Base-by-base conservation (phyloP, 768 basidiomycete genomes). In the Mycena leptocephala region DNA sequence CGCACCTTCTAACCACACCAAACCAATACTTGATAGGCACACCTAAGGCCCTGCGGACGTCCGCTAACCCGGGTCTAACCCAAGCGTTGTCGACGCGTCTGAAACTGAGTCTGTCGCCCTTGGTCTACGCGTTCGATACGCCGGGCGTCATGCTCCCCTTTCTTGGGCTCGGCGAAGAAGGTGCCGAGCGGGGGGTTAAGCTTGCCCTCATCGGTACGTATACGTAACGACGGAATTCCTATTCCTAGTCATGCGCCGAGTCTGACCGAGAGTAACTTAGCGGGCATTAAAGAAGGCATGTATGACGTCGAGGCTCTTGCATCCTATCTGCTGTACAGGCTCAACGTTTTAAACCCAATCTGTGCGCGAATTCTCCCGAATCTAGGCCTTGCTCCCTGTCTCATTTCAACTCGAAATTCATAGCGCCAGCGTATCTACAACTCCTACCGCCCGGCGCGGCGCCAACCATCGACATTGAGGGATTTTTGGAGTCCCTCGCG, bases 141-240 rank as follows among this genome's bases (percentile, higher is more conserved):
- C 98, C 98, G 2, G 98, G 98, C 3, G 95, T 99, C 59, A 99
- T 99, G 97, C 88, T 98, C 53, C 96, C 97, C 14, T 99, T 95
- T 86, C 90, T 99, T 35, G 98, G 98, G 1, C 91, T 88, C 73
- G 98, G 98, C 6, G 89, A 91, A 69, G 90, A 90, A 77, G 98
- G 97, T 22, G 94, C 96, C 64, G 98, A 99, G 84, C 90, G 96
- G 81, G 98, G 96, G 14, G 90, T 98, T 67, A 99, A 97, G 84
- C 91, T 99, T 26, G 97, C 96, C 61, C 86, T 99, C 72, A 99
- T 98, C 55, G 95, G 97, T 96, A 88, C 84, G 94, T 88, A 84
- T n/a, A n/a, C n/a, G n/a, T n/a, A 87, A 69, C 55, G 59, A 22
- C 61, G 48, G 55, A n/a, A 37, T 67, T 28, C 26, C 9, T 77